Base-by-base conservation (phyloP, 148 eudicot species). In the Arctostaphylos glauca region DNA sequence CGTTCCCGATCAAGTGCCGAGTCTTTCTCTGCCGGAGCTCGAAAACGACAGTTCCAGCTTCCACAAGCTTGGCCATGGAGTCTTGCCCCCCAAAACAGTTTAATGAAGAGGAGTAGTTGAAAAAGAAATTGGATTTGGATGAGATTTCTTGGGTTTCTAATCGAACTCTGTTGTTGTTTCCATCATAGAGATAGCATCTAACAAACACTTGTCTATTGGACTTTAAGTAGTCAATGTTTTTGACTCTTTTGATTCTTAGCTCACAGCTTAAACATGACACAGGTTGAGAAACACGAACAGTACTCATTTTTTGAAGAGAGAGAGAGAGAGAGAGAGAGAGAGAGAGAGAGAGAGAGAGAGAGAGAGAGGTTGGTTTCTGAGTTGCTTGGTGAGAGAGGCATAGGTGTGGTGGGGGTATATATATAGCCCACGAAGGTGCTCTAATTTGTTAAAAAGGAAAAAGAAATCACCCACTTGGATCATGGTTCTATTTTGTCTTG, bases 151-250 rank as follows among this genome's bases (percentile, higher is more conserved):
- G 56, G 70, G 84, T 93, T 81, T 90, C 87, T 10, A 93, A 25
- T 52, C 79, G 88, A 43, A 90, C 84, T 82, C 89, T 91, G 18
- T 67, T 76, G 76, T 85, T 86, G 80, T 87, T 85, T 72, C 90
- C 91, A 68, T 89, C 75, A 18, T 88, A 79, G 18, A 93, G 83
- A 80, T 88, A 89, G 84, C 90, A 89, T 84, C 96, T 90, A 2
- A 93, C 74, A 60, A 91, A 93, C 48, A 90, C 75, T 23, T 77
- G 52, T 2, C 85, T 82, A 19, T 38, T 77, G 31, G 62, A 80
- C 23, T 84, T 86, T 44, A 48, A 47, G 14, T 82, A 50, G 53
- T 83, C 77, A 0, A 87, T 59, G 81, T 90, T 90, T 87, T 87
- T 89, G 2, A 92, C 96, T 84, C 88, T 86, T 43, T 87, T 80